phyloP scores from a whole-genome alignment of 179 eudicot genomes.

The Dionaea muscipula region DNA sequence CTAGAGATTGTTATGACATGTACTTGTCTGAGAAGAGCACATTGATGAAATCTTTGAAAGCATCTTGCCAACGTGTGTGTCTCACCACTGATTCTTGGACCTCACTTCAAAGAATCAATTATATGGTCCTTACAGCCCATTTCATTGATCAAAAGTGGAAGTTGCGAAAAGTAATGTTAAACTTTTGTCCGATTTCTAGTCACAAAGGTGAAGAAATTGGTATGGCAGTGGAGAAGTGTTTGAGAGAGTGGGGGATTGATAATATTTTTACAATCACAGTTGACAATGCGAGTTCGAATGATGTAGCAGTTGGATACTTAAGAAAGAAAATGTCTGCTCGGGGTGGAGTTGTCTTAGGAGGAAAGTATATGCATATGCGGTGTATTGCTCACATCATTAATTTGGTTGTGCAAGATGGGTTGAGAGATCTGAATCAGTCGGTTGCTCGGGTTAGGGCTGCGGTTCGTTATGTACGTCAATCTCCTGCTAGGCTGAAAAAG shows the following conservation, averaged over 20 bases:
- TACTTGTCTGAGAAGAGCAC: too few relatives aligned
- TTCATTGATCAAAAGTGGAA: constrained; percentile 17
- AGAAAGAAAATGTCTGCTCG: constrained; percentile 2
- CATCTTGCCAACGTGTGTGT: constrained; percentile 1
- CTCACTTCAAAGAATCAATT: constrained; percentile 6
- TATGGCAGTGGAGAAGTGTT: constrained; percentile 12
- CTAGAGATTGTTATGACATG: too few relatives aligned
- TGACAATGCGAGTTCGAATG: constrained; percentile 23
- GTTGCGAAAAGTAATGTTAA: constrained; percentile 14
- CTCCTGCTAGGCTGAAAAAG: constrained; percentile 1
- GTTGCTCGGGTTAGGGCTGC: not conserved
- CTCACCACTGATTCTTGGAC: constrained; percentile 19
- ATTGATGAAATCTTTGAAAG: not conserved
- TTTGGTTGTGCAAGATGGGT: constrained; percentile 3
- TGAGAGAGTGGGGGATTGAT: constrained; percentile 14
- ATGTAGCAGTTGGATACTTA: constrained; percentile 10
- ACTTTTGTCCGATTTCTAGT: constrained; percentile 15
- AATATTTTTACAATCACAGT: constrained; percentile 9
- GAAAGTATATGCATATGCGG: constrained; percentile 9
- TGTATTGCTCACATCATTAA: constrained; percentile 8
- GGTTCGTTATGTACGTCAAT: not conserved
- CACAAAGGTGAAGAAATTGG: constrained; percentile 15
- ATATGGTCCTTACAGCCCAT: constrained; percentile 13
- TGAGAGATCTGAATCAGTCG: not conserved
- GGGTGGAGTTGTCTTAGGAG: constrained; percentile 1